A percentile compares a stretch with the other conserved stretches of the same genome.
These are phyloP conservation scores for Fusarium bulbicola DNA, from an alignment of 2,329 filamentous ascomycete genomes.

Conservation along the genomic window DNA sequence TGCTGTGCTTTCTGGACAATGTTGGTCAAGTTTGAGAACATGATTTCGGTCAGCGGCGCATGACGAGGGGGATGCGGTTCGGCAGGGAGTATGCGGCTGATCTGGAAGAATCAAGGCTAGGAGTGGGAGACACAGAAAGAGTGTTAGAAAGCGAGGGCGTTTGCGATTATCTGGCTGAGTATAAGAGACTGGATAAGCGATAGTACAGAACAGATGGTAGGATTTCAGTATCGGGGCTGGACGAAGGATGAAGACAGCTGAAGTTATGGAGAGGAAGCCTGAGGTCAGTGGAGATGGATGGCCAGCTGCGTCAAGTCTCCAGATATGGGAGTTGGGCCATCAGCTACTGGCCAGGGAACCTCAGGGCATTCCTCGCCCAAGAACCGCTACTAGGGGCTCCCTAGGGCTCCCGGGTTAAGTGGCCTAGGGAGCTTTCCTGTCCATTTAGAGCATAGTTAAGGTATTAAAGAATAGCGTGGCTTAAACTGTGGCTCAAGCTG, in stretches of 20 bases:
- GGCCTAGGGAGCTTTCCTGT: not conserved
- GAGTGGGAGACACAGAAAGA: not conserved
- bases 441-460: not conserved
- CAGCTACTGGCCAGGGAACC: constrained; percentile 24
- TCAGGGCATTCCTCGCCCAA: constrained; percentile 31
- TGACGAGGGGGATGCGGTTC: constrained; percentile 43
- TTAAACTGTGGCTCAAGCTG: constrained; percentile 2
- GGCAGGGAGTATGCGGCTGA: constrained; percentile 26
- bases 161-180: not conserved
- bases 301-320: constrained; percentile 30
- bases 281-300: constrained; percentile 21
- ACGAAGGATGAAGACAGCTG: constrained; percentile 15
- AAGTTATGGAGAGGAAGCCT: constrained; percentile 20
- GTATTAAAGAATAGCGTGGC: not conserved
- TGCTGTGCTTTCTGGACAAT: constrained; percentile 96
- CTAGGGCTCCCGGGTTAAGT: not conserved
- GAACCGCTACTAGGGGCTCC: constrained; percentile 18
- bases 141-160: not conserved
- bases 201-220: constrained; percentile 4
- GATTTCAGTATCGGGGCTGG: constrained; percentile 18
- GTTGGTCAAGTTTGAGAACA: constrained; percentile 73
- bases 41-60: constrained; percentile 56
- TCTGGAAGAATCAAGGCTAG: not conserved
- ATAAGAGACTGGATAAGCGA: not conserved
- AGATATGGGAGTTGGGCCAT: constrained; percentile 23